Conservation (phyloP, 768 basidiomycete genomes). For the Fomitopsis serialis region DNA sequence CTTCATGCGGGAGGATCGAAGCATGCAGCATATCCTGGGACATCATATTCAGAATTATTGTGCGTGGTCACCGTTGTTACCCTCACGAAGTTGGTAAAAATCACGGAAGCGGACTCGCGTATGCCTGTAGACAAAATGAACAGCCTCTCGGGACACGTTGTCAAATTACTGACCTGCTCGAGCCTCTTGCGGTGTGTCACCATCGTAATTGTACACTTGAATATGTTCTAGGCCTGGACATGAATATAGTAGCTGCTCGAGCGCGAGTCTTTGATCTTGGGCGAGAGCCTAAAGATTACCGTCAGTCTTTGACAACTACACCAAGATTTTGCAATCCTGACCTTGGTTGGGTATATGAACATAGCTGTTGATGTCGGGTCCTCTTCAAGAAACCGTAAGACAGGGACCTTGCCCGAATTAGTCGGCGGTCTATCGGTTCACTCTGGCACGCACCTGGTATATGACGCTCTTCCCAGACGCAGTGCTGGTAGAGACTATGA, state of each 20-base stretch:
- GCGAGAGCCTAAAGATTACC: conserved; percentile 60
- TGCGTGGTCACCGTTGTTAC: neutral
- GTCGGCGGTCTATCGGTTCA: neutral
- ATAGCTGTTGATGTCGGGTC: conserved; percentile 63
- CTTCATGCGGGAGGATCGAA: conserved; percentile 81
- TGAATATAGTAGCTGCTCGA: conserved; percentile 59
- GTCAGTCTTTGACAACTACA: neutral
- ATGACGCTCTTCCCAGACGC: conserved; percentile 88
- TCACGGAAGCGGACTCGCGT: conserved; percentile 68
- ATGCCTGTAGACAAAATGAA: conserved; percentile 39
- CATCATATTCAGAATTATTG: neutral
- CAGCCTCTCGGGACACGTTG: neutral
- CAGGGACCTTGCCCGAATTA: conserved; percentile 48
- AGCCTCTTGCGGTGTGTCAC: conserved; percentile 73
- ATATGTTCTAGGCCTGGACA: conserved; percentile 61
- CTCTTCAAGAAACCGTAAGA: conserved; percentile 60
- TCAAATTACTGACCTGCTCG: conserved; percentile 43
- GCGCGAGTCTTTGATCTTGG: conserved; percentile 74
- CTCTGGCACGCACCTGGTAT: conserved; percentile 57
- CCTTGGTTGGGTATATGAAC: conserved; percentile 89
- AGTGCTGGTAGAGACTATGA: conserved; percentile 87
- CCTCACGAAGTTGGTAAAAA: conserved; percentile 89
- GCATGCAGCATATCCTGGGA: conserved; percentile 79
- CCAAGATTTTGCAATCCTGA: conserved; percentile 13
- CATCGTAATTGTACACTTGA: conserved; percentile 77